Base-by-base conservation (phyloP, 2,329 filamentous ascomycete species). In the Dichotomopilus funicola region DNA sequence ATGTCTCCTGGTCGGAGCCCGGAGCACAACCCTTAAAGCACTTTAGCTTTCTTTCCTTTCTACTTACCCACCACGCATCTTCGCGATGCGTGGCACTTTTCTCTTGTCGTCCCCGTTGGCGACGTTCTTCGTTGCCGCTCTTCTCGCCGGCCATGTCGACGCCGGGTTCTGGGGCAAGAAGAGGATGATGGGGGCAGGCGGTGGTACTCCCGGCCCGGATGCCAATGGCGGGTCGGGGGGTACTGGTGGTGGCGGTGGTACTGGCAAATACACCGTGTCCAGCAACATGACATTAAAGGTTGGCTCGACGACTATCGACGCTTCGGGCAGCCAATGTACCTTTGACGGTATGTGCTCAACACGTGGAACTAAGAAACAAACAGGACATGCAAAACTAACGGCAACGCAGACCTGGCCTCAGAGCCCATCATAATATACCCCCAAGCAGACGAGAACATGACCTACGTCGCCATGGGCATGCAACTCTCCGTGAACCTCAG, bases 381-480 rank as follows among this genome's bases (percentile, higher is more conserved):
- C 2, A 9, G 12, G 40, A 6, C 6, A 12, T 8, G 12, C 11
- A n/a, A 43, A 19, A 19, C 54, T 49, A 45, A 49, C 56, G 33
- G 3, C n/a, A 49, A 27, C 7, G 1, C 43, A 62, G 61, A 62
- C 27, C 33, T 61, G 12, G 46, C 55, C n/a, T 40, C 38, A 1
- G 55, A 56, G 11, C 59, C 61, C 27, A 54, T 61, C 46, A 46
- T 62, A 35, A 47, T 54, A 7, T 59, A 51, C 41, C 53, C 57
- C 27, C 35, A 50, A 27, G 59, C 57, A 13, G 38, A 54, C 8
- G n/a, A 10, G 31, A 62, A 61, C 52, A 49, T 36, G 40, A 62
- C 61, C n/a, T 62, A 61, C 54, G 44, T 61, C 33, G 56, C 61
- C 33, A 33, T 61, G 10, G 54, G 45, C 35, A 36, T 62, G 45